Evolutionary conservation across 108 stramenopile species (phyloP).

Genomic region (Fistulifera pelliculosa): DNA sequence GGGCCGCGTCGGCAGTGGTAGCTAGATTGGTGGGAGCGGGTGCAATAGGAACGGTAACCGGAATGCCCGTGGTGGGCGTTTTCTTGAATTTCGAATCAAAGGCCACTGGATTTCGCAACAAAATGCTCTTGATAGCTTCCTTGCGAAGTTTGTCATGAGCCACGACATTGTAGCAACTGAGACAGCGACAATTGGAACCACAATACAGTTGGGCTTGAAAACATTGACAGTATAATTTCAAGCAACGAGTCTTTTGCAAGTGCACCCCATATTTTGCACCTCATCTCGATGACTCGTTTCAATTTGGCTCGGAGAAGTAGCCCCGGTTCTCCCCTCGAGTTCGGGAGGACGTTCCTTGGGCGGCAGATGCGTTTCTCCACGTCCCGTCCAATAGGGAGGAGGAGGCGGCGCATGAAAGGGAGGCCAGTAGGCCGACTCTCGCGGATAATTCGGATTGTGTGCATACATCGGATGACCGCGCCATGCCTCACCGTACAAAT

Average conservation of each 20-base stretch:
- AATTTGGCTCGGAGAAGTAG: background rate
- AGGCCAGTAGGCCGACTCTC: no score
- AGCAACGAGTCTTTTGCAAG: constrained; percentile 95
- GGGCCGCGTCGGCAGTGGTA: background rate
- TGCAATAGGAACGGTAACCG: background rate
- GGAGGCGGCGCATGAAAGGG: background rate
- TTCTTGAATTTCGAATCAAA: constrained; percentile 83
- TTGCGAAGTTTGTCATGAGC: constrained; percentile 47
- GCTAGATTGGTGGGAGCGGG: background rate
- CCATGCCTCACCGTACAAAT: no score
- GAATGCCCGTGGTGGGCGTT: background rate
- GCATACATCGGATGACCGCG: no score
- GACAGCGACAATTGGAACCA: constrained; percentile 55
- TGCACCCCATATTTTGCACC: constrained; percentile 60
- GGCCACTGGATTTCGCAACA: constrained; percentile 78
- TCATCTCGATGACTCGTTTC: constrained; percentile 26
- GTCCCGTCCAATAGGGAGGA: background rate
- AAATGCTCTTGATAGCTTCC: constrained; percentile 70
- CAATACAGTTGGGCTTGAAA: constrained; percentile 76
- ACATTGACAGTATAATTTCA: constrained; percentile 98
- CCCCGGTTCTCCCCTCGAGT: constrained; percentile 2
- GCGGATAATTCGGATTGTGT: no score
- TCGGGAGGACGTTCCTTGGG: constrained; percentile 15
- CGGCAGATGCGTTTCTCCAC: constrained; percentile 13
- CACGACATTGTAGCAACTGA: constrained; percentile 60